These are phyloP conservation scores for Nicotiana tomentosiformis DNA, from an alignment of 257 asterid species.

Conservation along the genomic window DNA sequence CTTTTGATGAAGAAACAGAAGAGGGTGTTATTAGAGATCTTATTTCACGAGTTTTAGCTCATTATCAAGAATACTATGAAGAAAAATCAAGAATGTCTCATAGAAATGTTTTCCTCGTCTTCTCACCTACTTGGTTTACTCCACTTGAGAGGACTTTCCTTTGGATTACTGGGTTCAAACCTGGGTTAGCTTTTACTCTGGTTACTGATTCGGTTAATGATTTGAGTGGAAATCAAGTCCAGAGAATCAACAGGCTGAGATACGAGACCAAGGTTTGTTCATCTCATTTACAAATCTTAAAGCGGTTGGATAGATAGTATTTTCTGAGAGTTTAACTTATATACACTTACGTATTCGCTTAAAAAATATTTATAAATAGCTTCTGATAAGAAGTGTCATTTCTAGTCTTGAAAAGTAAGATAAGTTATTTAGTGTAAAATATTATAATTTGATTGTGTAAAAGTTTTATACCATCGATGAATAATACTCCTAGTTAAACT, in stretches of 20 bases:
- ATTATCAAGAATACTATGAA: conserved; percentile 37
- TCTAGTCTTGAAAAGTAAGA: no score
- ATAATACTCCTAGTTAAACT: no score
- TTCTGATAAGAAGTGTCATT: no score
- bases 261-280: conserved; percentile 11
- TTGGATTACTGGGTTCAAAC: conserved; percentile 53
- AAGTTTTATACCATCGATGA: no score
- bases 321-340: no score
- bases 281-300: background rate
- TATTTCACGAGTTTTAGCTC: conserved; percentile 30
- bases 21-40: conserved; percentile 15
- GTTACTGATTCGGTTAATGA: conserved; percentile 12
- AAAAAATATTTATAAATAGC: no score
- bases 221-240: conserved; percentile 25
- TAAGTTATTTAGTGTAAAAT: no score
- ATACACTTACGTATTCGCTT: no score
- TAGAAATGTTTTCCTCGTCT: conserved; percentile 25
- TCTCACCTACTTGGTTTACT: conserved; percentile 54
- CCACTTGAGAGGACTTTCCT: conserved; percentile 39
- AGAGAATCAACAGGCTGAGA: conserved; percentile 17
- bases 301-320: no score
- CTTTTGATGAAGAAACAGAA: background rate
- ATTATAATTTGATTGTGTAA: no score
- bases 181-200: conserved; percentile 31
- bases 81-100: conserved; percentile 39